These are phyloP conservation scores for Royoungia palumana DNA, from an alignment of 768 basidiomycete species.

Conservation along the genomic window DNA sequence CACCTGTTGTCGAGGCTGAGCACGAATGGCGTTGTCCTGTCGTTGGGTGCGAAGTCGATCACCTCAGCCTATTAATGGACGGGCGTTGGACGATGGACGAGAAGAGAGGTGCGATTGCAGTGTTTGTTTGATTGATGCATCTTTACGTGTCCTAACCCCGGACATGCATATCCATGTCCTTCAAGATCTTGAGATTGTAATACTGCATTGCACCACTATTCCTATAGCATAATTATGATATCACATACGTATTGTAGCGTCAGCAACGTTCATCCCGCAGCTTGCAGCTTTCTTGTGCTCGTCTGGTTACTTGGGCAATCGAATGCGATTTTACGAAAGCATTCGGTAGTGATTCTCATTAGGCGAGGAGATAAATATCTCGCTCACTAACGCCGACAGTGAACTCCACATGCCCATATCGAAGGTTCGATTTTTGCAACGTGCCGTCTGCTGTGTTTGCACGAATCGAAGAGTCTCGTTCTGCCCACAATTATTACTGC, in stretches of 20 bases:
- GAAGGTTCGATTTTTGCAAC: constrained; percentile 22
- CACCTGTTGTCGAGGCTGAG: constrained; percentile 41
- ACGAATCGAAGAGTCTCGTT: constrained; percentile 5
- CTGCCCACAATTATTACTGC: constrained; percentile 3
- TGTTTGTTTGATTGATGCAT: constrained; percentile 36
- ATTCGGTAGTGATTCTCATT: not conserved
- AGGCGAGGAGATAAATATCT: not conserved
- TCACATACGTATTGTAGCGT: constrained; percentile 17
- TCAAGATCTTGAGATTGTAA: not conserved
- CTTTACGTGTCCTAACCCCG: constrained; percentile 13
- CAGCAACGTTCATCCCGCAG: not conserved
- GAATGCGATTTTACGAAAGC: no score
- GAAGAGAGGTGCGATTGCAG: constrained; percentile 36
- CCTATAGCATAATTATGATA: constrained; percentile 10
- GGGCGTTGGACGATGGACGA: constrained; percentile 62
- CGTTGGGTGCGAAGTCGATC: constrained; percentile 47
- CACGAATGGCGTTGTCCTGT: constrained; percentile 68
- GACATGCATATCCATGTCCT: constrained; percentile 7
- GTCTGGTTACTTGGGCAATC: no score
- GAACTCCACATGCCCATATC: constrained; percentile 14
- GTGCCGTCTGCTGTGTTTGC: constrained; percentile 13
- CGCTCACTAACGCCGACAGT: not conserved
- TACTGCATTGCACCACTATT: not conserved
- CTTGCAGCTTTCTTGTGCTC: not conserved
- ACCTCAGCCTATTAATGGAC: constrained; percentile 54